Evolutionary conservation across 1,284 basidiomycete species (phyloP).

Genomic region (Puccinia hordei): DNA sequence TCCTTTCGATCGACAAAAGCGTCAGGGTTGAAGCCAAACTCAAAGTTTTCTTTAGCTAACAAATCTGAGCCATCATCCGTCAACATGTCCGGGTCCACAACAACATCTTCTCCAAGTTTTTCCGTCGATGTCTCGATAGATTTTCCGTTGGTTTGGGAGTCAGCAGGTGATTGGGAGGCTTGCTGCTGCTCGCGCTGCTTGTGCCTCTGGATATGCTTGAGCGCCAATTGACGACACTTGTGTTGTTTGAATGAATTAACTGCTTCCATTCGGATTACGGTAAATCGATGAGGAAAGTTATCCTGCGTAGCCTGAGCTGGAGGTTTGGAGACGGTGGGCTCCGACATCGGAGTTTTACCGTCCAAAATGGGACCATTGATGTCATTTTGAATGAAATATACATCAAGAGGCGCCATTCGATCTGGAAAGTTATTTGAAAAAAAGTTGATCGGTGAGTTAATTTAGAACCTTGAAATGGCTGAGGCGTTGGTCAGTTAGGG

Average conservation of each 20-base stretch:
- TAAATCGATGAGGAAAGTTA: slow-evolving; percentile 48
- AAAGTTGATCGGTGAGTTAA: background rate
- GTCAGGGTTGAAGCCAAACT: slow-evolving; percentile 66
- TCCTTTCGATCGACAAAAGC: slow-evolving; percentile 64
- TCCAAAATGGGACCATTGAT: slow-evolving; percentile 48
- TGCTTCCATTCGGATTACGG: slow-evolving; percentile 41
- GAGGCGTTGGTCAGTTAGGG: slow-evolving; percentile 2
- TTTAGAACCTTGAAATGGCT: background rate
- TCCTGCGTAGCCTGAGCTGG: slow-evolving; percentile 9
- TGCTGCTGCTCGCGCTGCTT: slow-evolving; percentile 23
- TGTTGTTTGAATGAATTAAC: slow-evolving; percentile 36
- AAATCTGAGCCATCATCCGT: slow-evolving; percentile 54
- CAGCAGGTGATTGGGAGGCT: slow-evolving; percentile 29
- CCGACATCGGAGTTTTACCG: slow-evolving; percentile 15
- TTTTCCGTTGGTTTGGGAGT: background rate
- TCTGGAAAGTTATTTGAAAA: slow-evolving; percentile 11
- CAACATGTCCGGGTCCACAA: slow-evolving; percentile 58
- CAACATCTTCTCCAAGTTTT: slow-evolving; percentile 56
- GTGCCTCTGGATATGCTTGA: slow-evolving; percentile 39
- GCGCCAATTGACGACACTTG: slow-evolving; percentile 43
- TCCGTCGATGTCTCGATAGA: slow-evolving; percentile 1
- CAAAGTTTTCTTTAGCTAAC: slow-evolving; percentile 59
- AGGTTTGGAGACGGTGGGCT: background rate
- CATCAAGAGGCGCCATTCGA: slow-evolving; percentile 50
- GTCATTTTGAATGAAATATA: slow-evolving; percentile 47